Conservation (phyloP, 2,329 filamentous ascomycete species). For the Rachicladosporium sp. region DNA sequence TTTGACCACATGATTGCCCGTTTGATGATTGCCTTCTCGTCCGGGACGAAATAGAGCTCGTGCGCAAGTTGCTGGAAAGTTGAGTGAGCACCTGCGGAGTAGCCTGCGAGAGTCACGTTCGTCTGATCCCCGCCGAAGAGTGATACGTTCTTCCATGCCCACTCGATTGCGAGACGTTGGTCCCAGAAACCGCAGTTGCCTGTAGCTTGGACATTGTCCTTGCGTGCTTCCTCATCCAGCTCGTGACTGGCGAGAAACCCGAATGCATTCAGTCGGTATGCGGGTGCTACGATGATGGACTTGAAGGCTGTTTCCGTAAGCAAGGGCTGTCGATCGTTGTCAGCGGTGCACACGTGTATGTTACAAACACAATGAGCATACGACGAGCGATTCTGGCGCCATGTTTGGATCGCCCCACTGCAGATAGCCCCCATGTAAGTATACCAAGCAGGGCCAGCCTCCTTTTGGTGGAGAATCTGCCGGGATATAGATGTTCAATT, state of each 20-base stretch:
- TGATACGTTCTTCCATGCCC: constrained; percentile 39
- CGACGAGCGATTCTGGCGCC: constrained; percentile 25
- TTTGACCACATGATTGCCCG: constrained; percentile 43
- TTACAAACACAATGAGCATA: too few species aligned
- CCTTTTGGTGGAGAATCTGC: constrained; percentile 27
- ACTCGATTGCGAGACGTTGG: constrained; percentile 43
- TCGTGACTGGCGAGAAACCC: constrained; percentile 43
- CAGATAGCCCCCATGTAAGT: constrained; percentile 45
- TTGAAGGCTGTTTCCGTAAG: constrained; percentile 37
- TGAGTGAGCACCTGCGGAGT: constrained; percentile 45
- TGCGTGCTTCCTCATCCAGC: constrained; percentile 30
- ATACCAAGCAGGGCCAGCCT: constrained; percentile 48
- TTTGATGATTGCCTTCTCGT: constrained; percentile 35
- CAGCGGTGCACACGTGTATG: too few species aligned
- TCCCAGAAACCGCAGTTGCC: constrained; percentile 47
- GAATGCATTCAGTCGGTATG: constrained; percentile 44
- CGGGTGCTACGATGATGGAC: constrained; percentile 42
- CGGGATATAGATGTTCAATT: constrained; percentile 45
- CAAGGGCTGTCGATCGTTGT: constrained; percentile 15
- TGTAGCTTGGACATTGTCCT: constrained; percentile 21
- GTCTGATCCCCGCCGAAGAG: constrained; percentile 38
- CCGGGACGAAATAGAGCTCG: constrained; percentile 37
- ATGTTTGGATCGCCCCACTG: constrained; percentile 42
- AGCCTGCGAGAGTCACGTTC: constrained; percentile 43
- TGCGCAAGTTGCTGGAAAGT: constrained; percentile 46